Evolutionary conservation across 2,329 filamentous ascomycete genomes (phyloP), one percentile per base, ranked within the genome.

Genomic region (Colletotrichum melonis): DNA sequence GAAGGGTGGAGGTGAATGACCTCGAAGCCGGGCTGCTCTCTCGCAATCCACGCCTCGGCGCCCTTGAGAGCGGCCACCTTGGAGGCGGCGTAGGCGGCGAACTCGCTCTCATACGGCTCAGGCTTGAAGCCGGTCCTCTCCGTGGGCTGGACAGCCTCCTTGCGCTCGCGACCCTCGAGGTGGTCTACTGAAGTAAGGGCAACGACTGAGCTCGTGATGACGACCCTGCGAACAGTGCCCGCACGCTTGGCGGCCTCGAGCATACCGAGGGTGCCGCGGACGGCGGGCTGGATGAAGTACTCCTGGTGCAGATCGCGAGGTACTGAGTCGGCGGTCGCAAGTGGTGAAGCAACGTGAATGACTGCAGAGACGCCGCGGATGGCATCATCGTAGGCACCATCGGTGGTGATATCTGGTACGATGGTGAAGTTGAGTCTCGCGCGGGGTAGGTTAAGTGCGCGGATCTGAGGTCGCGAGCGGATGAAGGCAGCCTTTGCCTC

Each of bases 221-320:
- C 83, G 19, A 89, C 81, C 28, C 84, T 80, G 75, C 79, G 81
- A 19, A 89, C 83, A 42, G 74, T 67, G 16, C 71, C 63, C 8
- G 63, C 76, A 24, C 80, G 78, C 70, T 86, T 83, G 57, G 88
- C 82, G 0, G 88, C 88, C 58, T 83, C 80, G 8, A 91, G 82
- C 9, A 91, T 79, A 4, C 85, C 84, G 0, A 81, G 81, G 0
- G 88, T 89, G 11, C 88, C 88, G 19, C 86, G 84, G 58, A 91
- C 84, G 7, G 89, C 89, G 0, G 89, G 89, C 59, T 89, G 84
- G 11, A 91, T 82, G 28, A 91, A 83, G 56, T 88, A 86, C 22
- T 81, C 11, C 82, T 78, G 5, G 82, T 82, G 69, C 86, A 84
- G 3, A 89, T 87, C 59, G 92, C 87, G 62, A 91, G 90, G 79